Evolutionary conservation across 2,329 filamentous ascomycete genomes (phyloP).

Genomic region (Talaromyces amestolkiae): DNA sequence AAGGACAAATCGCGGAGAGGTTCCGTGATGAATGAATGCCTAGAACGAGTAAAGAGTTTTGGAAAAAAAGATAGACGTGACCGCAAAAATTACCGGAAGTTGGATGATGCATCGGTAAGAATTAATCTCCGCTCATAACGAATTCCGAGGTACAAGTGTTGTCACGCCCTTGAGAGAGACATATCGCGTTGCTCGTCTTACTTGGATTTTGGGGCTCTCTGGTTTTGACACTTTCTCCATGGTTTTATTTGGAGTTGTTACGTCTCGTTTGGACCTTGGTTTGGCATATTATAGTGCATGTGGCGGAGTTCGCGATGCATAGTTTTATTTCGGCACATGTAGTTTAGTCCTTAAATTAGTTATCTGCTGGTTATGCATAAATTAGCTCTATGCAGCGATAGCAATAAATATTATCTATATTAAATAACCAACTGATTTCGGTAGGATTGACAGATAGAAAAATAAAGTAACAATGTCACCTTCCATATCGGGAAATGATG

Average conservation of each 20-base stretch:
- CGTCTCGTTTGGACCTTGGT: too few species aligned
- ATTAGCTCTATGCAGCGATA: background rate
- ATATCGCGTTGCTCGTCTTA: background rate
- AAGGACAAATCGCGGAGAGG: background rate
- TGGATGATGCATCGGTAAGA: background rate
- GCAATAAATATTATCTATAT: background rate
- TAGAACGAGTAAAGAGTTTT: background rate
- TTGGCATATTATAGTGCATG: too few species aligned
- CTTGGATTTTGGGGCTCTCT: background rate
- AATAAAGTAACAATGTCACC: conserved; percentile 1
- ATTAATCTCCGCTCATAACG: background rate
- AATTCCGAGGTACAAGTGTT: background rate
- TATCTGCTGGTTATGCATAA: background rate
- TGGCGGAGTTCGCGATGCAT: too few species aligned
- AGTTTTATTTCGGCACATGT: background rate
- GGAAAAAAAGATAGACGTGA: background rate
- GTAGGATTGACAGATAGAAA: background rate
- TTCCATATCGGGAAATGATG: conserved; percentile 10
- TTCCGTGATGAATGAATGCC: background rate
- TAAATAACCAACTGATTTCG: background rate
- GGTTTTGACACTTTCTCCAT: background rate
- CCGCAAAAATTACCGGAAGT: background rate
- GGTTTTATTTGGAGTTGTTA: background rate
- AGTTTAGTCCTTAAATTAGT: background rate
- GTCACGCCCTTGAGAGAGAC: too few species aligned